phyloP scores from a whole-genome alignment of 495 filamentous ascomycete genomes.

The Penicillium canescens region DNA sequence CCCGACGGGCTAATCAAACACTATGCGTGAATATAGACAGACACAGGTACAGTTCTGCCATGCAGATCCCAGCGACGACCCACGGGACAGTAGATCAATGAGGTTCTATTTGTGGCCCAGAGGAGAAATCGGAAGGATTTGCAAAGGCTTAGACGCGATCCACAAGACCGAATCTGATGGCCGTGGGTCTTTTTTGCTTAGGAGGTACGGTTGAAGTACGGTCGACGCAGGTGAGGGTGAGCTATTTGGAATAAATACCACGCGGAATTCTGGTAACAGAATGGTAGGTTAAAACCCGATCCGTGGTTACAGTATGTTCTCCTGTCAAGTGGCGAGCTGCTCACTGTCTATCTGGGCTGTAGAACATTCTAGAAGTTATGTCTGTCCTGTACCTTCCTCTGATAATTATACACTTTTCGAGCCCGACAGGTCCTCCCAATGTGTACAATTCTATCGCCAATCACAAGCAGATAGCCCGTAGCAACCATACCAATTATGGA shows the following conservation, averaged over 20 bases:
- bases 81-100: conserved; percentile 1
- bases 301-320: not conserved
- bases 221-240: not conserved
- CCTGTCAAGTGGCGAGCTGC: not conserved
- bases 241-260: too few relatives aligned
- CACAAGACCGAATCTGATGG: not conserved
- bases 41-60: not conserved
- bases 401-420: not conserved
- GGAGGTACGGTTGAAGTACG: not conserved
- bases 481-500: not conserved
- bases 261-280: too few relatives aligned
- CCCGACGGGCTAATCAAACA: not conserved
- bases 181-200: not conserved
- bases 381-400: not conserved
- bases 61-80: not conserved
- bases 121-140: not conserved
- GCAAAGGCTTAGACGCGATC: not conserved
- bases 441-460: not conserved
- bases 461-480: conserved; percentile 1
- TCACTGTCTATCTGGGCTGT: not conserved
- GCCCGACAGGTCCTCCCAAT: not conserved
- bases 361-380: not conserved
- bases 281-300: too few relatives aligned
- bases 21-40: not conserved
- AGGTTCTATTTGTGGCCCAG: conserved; percentile 1